A percentile compares a stretch with the other conserved stretches of the same genome.
phyloP scores from a whole-genome alignment of 1,284 basidiomycete genomes.

The Caloboletus inedulis region DNA sequence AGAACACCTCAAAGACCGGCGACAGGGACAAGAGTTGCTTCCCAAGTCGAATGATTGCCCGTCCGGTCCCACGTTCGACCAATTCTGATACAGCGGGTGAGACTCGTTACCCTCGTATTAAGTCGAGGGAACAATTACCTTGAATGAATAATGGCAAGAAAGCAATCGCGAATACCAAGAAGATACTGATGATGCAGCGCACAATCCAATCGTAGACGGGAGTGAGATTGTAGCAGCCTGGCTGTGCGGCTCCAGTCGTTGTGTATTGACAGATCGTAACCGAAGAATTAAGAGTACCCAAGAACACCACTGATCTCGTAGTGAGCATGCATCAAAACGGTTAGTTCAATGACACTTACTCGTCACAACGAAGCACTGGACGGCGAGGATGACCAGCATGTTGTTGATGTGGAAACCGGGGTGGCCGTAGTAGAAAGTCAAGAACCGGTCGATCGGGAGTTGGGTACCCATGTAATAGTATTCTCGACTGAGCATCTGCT shows the following conservation, averaged over 20 bases:
- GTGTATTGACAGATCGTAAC: conserved; percentile 79
- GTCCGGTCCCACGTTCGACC: conserved; percentile 87
- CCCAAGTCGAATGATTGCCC: conserved; percentile 82
- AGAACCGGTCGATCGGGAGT: conserved; percentile 95
- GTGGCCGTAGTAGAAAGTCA: conserved; percentile 99
- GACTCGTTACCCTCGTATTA: not conserved
- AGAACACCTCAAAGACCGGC: conserved; percentile 95
- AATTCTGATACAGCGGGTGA: conserved; percentile 59
- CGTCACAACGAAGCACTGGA: conserved; percentile 88
- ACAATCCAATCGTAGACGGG: conserved; percentile 93
- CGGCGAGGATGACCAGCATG: conserved; percentile 93
- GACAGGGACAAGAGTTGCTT: conserved; percentile 93
- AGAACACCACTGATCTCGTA: conserved; percentile 69
- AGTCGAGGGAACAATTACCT: conserved; percentile 49
- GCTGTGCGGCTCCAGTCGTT: conserved; percentile 63
- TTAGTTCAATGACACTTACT: conserved; percentile 47
- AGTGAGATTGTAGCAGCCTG: conserved; percentile 87
- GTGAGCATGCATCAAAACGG: conserved; percentile 3
- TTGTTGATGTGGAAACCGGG: conserved; percentile 99
- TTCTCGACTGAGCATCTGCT: conserved; percentile 98
- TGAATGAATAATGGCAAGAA: conserved; percentile 93
- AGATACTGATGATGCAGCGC: conserved; percentile 93
- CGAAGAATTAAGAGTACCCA: conserved; percentile 85
- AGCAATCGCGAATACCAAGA: conserved; percentile 94
- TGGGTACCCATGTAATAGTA: conserved; percentile 99